Evolutionary conservation across 2,329 filamentous ascomycete species (phyloP).

Genomic region (Pestalotiopsis sp.): DNA sequence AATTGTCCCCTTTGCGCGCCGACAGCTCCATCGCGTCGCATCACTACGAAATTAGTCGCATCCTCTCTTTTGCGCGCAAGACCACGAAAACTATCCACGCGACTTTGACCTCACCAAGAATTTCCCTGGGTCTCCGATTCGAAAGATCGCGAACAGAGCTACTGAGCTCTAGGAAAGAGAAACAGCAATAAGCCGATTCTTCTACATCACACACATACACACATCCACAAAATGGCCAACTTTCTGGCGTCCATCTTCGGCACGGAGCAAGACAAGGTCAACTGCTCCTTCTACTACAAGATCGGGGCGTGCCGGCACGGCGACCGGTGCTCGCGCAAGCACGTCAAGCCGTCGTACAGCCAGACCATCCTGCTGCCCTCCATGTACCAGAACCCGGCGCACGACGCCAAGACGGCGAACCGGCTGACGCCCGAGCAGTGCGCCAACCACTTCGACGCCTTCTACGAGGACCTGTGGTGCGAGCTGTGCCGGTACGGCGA

Average conservation of each 20-base stretch:
- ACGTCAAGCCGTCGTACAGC: conserved; percentile 97
- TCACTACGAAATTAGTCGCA: too few relatives aligned
- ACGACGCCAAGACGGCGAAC: conserved; percentile 77
- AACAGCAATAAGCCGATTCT: background rate
- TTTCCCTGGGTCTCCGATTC: too few relatives aligned
- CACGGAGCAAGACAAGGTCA: conserved; percentile 99
- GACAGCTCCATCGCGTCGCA: too few relatives aligned
- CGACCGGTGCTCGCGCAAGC: conserved; percentile 96
- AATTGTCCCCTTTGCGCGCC: too few relatives aligned
- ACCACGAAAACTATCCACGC: too few relatives aligned
- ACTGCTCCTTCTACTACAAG: conserved; percentile 99
- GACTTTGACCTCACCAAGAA: too few relatives aligned
- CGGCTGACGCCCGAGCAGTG: conserved; percentile 96
- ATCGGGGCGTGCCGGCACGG: conserved; percentile 98
- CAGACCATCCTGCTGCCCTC: conserved; percentile 98
- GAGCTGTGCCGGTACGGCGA: conserved; percentile 99
- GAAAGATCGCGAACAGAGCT: too few relatives aligned
- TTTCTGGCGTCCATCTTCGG: conserved; percentile 99
- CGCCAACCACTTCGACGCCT: conserved; percentile 99
- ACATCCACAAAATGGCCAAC: conserved; percentile 71
- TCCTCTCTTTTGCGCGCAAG: too few relatives aligned
- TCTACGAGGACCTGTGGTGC: conserved; percentile 99
- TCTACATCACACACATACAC: background rate
- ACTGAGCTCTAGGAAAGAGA: too few relatives aligned
- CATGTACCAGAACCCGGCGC: conserved; percentile 98